Conservation (phyloP, 805 yeast genomes). For the Lipomyces yamadae region DNA sequence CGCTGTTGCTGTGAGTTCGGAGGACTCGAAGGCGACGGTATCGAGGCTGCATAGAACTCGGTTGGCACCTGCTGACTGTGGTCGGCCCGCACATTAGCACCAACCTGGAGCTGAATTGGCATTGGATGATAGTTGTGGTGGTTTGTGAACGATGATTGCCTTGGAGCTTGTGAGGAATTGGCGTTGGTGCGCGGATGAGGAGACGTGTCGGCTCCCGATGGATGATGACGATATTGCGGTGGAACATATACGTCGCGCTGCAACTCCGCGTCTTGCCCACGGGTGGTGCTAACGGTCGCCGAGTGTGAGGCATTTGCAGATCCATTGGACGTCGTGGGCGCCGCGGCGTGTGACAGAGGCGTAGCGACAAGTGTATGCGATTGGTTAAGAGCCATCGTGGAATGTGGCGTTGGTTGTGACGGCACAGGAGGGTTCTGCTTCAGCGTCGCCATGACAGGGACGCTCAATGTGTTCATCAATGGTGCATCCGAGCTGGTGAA, state of each 20-base stretch:
- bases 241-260: neutral
- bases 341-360: neutral
- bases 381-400: neutral
- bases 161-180: neutral
- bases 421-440: neutral
- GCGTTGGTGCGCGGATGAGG: neutral
- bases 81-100: neutral
- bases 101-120: neutral
- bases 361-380: neutral
- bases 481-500: conserved; percentile 13
- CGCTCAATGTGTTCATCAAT: conserved; percentile 14
- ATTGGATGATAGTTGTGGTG: no score
- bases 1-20: neutral
- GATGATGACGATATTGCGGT: neutral
- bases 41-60: neutral
- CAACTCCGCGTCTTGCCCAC: neutral
- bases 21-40: neutral
- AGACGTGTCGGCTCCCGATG: neutral
- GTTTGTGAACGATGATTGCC: neutral
- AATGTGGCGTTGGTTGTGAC: neutral
- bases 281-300: neutral
- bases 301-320: neutral
- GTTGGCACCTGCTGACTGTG: neutral
- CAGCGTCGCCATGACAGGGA: neutral
- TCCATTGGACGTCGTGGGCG: neutral